Base-by-base conservation (phyloP, 83 land plant genomes). In the Picea engelmannii region DNA sequence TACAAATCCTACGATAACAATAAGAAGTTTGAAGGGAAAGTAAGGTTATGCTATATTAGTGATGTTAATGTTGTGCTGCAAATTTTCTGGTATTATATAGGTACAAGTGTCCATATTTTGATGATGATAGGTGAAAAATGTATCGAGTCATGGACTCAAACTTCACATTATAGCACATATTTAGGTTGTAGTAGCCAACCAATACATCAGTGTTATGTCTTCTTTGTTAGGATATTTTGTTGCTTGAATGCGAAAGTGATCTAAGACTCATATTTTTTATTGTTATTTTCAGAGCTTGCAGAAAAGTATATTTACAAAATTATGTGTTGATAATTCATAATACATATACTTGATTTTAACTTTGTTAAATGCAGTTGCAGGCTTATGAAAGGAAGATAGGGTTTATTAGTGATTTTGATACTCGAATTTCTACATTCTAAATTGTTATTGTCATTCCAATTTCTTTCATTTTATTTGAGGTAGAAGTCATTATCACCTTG, bases 271-370 rank as follows among this genome's bases (percentile, higher is more conserved):
- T 42, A 42, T 11, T 52, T 52, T 52, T 12, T 52, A 52, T 52
- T 52, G 15, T 12, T 12, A 52, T 52, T 52, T 12, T 52, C 15
- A 52, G 3, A 52, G 58, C 58, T 52, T 12, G 58, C 58, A 52
- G 12, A 52, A 52, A 52, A 12, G 58, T 52, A 52, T 52, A 12
- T 52, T 52, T 11, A 52, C 58, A 11, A 9, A 77, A 77, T 11
- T 63, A 64, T 23, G 17, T 82, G 24, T 85, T 85, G 0, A 77
- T 74, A 3, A 40, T 86, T 4, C 87, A 86, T 23, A 82, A 86
- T 58, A 23, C 38, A 61, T 5, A 31, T 61, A 59, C 42, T 82
- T 59, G 20, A 20, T 31, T 52, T 40, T 64, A 5, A 38, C 23
- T 77, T n/a, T n/a, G 21, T 42, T 63, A 66, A 62, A 62, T 42